Evolutionary conservation across 352 stramenopile genomes (phyloP), one percentile per base, ranked within the genome.

Genomic region (Phytophthora macrochlamydospora): DNA sequence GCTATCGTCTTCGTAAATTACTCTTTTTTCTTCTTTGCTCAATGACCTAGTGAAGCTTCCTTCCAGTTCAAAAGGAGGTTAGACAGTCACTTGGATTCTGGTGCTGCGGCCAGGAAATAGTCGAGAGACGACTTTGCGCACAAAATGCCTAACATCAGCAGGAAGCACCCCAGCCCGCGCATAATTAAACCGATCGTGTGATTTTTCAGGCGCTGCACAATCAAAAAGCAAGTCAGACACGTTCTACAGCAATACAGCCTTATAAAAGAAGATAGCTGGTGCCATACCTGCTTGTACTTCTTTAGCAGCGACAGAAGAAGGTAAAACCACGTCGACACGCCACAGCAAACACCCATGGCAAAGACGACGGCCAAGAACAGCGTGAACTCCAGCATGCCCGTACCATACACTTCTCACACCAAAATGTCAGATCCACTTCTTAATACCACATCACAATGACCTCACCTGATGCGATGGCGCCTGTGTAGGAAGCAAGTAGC

Each of bases 321-420:
- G 65, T 93, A 96, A 70, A 96, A 96, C 89, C 89, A 96, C 7
- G 86, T 95, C 11, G 88, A 95, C 12, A 96, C 88, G 13, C 89
- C 89, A 31, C 83, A 93, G 64, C 81, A 92, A 49, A 95, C 87
- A 42, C 89, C 89, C 29, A 95, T 67, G 0, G 64, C 83, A 63
- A 96, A 96, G n/a, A 96, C 83, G 18, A 95, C 68, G 7, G 89
- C 89, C 40, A 96, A 69, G 56, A 91, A 83, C 13, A 95, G 44
- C 24, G 87, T 96, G 61, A 96, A 96, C 62, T 95, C 87, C 11
- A 96, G 75, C 73, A 95, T 81, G 1, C 87, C 89, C 0, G 89
- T 96, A 29, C 88, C 83, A 13, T 96, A 95, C 12, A 96, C 89
- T 96, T 64, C 28, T 40, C 6, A 40, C 43, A 28, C 6, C 18